These are phyloP conservation scores for Ophiostoma australiae DNA, from an alignment of 2,329 filamentous ascomycete genomes.

Conservation along the genomic window DNA sequence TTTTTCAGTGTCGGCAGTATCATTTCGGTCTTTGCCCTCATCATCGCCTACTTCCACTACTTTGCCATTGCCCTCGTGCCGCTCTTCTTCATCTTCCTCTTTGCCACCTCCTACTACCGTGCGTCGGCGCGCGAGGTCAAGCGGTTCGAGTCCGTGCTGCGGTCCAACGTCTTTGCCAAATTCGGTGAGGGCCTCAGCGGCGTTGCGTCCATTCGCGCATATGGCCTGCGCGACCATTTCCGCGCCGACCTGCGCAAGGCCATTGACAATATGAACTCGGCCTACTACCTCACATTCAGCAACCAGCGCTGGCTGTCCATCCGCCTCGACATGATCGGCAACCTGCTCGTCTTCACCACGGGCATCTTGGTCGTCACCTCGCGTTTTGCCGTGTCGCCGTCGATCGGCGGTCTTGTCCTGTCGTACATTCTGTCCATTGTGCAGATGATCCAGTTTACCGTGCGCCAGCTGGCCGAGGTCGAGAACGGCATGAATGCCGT, in stretches of 20 bases:
- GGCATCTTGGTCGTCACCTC: constrained; percentile 90
- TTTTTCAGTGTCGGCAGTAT: constrained; percentile 80
- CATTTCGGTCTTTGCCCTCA: constrained; percentile 75
- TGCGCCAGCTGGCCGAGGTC: constrained; percentile 88
- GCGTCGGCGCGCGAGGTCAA: constrained; percentile 91
- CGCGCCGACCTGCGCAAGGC: constrained; percentile 61
- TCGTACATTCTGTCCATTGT: constrained; percentile 92
- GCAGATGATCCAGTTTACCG: constrained; percentile 92
- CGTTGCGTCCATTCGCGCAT: constrained; percentile 80
- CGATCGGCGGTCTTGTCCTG: constrained; percentile 79
- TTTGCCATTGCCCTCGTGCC: constrained; percentile 61
- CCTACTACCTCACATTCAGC: constrained; percentile 91
- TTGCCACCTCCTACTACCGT: constrained; percentile 82
- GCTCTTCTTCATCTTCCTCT: constrained; percentile 70
- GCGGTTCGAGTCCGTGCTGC: constrained; percentile 83
- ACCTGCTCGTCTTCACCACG: constrained; percentile 76
- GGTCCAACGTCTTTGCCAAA: constrained; percentile 82
- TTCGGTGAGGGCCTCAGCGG: constrained; percentile 86
- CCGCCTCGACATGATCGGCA: constrained; percentile 79
- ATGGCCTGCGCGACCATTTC: constrained; percentile 75
- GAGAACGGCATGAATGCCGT: constrained; percentile 98
- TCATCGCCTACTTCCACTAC: constrained; percentile 93
- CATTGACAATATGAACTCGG: constrained; percentile 88
- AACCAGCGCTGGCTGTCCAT: constrained; percentile 92
- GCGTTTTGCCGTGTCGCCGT: constrained; percentile 77